Conservation (phyloP, 169 alveolate genomes). For the Theileria sp. region DNA sequence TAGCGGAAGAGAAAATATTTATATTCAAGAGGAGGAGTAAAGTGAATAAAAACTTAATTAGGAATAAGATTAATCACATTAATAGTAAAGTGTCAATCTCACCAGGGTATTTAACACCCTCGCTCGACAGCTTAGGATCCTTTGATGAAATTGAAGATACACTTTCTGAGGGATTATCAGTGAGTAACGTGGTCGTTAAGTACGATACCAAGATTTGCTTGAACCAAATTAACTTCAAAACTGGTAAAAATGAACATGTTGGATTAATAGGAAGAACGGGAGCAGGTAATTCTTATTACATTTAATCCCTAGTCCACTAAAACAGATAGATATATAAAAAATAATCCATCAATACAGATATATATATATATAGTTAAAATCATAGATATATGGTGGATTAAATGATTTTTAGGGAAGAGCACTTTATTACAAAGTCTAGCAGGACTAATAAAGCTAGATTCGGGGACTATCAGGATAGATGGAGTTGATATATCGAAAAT, state of each 20-base stretch:
- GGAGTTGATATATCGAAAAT: constrained; percentile 41
- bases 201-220: constrained; percentile 8
- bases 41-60: neutral
- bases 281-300: constrained; percentile 25
- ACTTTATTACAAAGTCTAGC: constrained; percentile 46
- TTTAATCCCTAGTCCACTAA: neutral
- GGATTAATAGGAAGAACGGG: constrained; percentile 69
- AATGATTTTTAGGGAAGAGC: constrained; percentile 43
- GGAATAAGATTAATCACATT: neutral
- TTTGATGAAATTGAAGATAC: neutral
- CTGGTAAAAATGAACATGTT: constrained; percentile 37
- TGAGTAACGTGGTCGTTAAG: constrained; percentile 1
- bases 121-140: neutral
- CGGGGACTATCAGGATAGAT: constrained; percentile 44
- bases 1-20: constrained; percentile 11
- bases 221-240: constrained; percentile 9
- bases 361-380: neutral
- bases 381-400: neutral
- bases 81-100: neutral
- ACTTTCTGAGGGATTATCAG: neutral
- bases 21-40: neutral
- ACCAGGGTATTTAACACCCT: neutral
- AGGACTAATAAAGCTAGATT: constrained; percentile 35
- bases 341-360: neutral
- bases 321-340: neutral